These are phyloP conservation scores for Entophlyctis helioformis DNA, from an alignment of 192 early-diverging fungal genomes.

Conservation along the genomic window DNA sequence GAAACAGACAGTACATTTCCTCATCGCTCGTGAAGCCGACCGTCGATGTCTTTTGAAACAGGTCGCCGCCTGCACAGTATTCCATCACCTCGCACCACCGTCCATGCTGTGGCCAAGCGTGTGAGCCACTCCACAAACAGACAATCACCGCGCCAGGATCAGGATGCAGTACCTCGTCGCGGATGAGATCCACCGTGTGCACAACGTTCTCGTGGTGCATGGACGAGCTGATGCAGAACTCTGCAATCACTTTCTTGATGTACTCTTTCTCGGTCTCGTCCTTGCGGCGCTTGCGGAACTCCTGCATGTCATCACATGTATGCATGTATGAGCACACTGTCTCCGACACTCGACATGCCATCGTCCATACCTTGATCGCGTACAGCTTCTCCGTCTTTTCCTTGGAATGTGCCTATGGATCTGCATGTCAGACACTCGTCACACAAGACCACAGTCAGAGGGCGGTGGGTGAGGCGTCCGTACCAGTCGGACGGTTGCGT, in stretches of 20 bases:
- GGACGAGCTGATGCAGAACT: conserved; percentile 90
- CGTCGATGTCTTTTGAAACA: conserved; percentile 19
- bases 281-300: conserved; percentile 79
- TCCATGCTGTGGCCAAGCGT: conserved; percentile 21
- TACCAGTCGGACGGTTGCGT: conserved; percentile 34
- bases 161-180: conserved; percentile 57
- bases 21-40: conserved; percentile 17
- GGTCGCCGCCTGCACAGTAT: conserved; percentile 41
- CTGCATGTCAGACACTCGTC: conserved; percentile 2
- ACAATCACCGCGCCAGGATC: conserved; percentile 20
- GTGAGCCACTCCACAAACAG: no score
- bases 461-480: neutral
- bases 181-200: conserved; percentile 85
- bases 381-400: conserved; percentile 41
- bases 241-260: conserved; percentile 88
- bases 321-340: no score
- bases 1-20: conserved; percentile 37
- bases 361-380: conserved; percentile 58
- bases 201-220: conserved; percentile 87
- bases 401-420: conserved; percentile 1
- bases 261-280: conserved; percentile 86
- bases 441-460: neutral
- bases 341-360: neutral
- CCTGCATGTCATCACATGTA: conserved; percentile 8
- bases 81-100: conserved; percentile 46